Conservation (phyloP, 179 eudicot genomes). For the Silene noctiflora region DNA sequence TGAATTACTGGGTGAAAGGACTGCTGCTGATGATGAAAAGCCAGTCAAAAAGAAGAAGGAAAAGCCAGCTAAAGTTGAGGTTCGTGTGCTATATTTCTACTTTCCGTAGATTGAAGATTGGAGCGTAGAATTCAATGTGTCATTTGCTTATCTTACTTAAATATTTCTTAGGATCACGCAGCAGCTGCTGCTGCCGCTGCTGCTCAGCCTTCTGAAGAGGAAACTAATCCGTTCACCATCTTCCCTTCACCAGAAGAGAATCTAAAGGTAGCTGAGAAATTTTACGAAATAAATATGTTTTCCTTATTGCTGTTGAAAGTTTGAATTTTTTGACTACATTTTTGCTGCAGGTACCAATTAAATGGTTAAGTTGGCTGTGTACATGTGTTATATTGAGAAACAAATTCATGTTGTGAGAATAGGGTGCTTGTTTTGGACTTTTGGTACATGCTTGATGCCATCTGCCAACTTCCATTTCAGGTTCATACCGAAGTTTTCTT, state of each 20-base stretch:
- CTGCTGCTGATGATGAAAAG: constrained; percentile 91
- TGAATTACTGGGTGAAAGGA: constrained; percentile 75
- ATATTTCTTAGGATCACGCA: constrained; percentile 43
- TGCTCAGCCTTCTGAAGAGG: constrained; percentile 75
- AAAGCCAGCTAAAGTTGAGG: constrained; percentile 85
- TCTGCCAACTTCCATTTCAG: constrained; percentile 33
- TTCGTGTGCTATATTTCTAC: constrained; percentile 12
- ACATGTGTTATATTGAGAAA: not conserved
- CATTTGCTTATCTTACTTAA: constrained; percentile 7
- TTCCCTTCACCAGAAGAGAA: constrained; percentile 90
- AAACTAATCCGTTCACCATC: constrained; percentile 72
- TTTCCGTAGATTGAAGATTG: not conserved
- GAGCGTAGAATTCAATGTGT: constrained; percentile 2
- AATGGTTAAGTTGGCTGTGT: not conserved
- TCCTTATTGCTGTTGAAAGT: not conserved
- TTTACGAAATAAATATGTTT: not conserved
- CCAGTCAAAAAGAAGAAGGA: constrained; percentile 88
- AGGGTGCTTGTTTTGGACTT: not conserved
- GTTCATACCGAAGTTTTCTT: constrained; percentile 91
- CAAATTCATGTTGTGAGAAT: not conserved
- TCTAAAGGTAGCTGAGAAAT: constrained; percentile 50
- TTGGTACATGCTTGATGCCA: not conserved
- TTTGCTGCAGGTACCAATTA: not conserved
- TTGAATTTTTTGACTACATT: not conserved
- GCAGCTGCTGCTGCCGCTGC: constrained; percentile 36